A percentile compares a stretch with the other conserved stretches of the same genome.
Conservation (phyloP, 169 alveolate species). For the Cryptosporidium bovis region DNA sequence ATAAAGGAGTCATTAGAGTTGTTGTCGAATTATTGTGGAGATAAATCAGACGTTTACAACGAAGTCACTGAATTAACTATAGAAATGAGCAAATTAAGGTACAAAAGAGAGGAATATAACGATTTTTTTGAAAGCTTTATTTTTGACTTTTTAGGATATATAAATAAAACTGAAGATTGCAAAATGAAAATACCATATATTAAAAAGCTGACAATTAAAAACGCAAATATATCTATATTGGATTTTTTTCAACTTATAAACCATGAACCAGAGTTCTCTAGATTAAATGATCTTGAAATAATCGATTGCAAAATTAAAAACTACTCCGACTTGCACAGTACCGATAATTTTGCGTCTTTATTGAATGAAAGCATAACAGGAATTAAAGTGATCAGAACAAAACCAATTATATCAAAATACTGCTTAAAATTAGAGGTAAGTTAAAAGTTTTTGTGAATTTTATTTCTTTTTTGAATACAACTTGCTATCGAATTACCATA, state of each 20-base stretch:
- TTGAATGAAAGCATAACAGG: too few species aligned
- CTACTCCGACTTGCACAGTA: background rate
- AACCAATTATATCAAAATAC: slow-evolving; percentile 22
- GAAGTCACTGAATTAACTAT: background rate
- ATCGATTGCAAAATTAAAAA: slow-evolving; percentile 29
- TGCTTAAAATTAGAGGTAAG: slow-evolving; percentile 53
- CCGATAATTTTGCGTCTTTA: background rate
- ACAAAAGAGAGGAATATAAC: too few species aligned
- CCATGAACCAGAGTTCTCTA: background rate
- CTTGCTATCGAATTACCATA: background rate
- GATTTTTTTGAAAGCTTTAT: background rate
- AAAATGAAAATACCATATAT: too few species aligned
- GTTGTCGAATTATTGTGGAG: background rate
- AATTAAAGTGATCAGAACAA: slow-evolving; percentile 1
- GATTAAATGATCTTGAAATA: slow-evolving; percentile 6
- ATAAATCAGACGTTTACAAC: too few species aligned
- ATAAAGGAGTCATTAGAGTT: background rate
- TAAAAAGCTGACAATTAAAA: too few species aligned
- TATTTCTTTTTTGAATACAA: background rate
- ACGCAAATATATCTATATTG: too few species aligned
- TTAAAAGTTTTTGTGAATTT: background rate
- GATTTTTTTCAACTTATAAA: too few species aligned
- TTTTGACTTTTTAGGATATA: background rate
- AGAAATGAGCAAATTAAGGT: background rate
- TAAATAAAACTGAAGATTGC: background rate